Evolutionary conservation across 352 stramenopile species (phyloP), one percentile per base, ranked within the genome.

Genomic region (Thalassiosira allenii): DNA sequence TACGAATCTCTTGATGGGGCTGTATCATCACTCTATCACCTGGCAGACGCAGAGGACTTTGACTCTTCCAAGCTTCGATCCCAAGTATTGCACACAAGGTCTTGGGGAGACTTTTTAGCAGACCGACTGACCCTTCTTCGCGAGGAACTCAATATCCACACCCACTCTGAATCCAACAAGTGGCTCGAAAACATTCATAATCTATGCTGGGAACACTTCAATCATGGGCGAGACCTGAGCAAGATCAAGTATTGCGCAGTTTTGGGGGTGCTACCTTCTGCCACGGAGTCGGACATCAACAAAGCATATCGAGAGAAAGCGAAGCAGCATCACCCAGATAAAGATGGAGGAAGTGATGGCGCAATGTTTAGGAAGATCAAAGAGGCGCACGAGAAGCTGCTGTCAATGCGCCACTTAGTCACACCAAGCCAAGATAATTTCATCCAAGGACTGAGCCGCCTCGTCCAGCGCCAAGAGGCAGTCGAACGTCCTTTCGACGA

Each of bases 51-150:
- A 37, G 53, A 89, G 11, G 22, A 61, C 6, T 65, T 79, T 75
- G 81, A 91, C 44, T 87, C 85, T 40, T 67, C 53, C 20, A 12
- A 56, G 23, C 75, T 89, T 59, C 64, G 77, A 30, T 57, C 33
- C 4, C 47, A 79, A 62, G 56, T 91, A 12, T 20, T 82, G 34
- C 9, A 73, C 22, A 37, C 67, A 22, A 34, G 85, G 20, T 66
- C 40, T 25, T 75, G 77, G 63, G 81, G 85, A n/a, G 43, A 72
- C 17, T 89, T 89, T 65, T 67, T 83, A 14, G 70, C 83, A 11
- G 85, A 91, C 67, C 25, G 64, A n/a, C 54, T 84, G 14, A 82
- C 85, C 59, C 51, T 91, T 32, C 62, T 91, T n/a, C 52, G 80
- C 43, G 79, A 88, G 44, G 67, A 89, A 73, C 40, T 81, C 2